Evolutionary conservation across 495 filamentous ascomycete genomes (phyloP).

Genomic region (Patellaria atrata): DNA sequence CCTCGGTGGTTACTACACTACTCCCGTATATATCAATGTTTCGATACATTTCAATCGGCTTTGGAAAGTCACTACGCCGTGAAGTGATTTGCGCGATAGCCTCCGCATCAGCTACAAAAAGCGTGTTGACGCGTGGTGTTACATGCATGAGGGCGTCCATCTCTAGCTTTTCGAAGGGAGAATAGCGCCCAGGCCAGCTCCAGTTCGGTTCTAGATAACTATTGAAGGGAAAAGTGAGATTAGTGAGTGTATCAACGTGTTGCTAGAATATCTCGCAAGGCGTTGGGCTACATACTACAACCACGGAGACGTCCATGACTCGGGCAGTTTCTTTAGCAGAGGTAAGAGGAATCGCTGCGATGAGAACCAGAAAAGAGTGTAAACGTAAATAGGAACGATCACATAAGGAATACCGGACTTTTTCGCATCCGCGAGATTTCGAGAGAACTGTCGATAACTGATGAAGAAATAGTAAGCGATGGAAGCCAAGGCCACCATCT

Average conservation of each 20-base stretch:
- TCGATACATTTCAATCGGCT: conserved; percentile 42
- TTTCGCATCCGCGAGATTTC: conserved; percentile 25
- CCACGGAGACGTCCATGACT: conserved; percentile 31
- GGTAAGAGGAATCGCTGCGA: conserved; percentile 35
- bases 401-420: conserved; percentile 27
- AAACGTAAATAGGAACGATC: conserved; percentile 20
- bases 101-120: conserved; percentile 42
- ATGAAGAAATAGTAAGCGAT: conserved; percentile 11
- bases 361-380: conserved; percentile 35
- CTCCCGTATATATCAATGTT: conserved; percentile 46
- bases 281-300: conserved; percentile 27
- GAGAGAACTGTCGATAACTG: conserved; percentile 17
- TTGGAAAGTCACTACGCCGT: conserved; percentile 51
- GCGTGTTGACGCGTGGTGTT: conserved; percentile 30
- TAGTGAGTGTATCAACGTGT: neutral
- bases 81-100: conserved; percentile 44
- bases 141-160: conserved; percentile 42
- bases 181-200: conserved; percentile 28
- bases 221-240: neutral
- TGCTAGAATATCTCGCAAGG: too few species aligned
- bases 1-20: conserved; percentile 52
- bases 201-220: conserved; percentile 28
- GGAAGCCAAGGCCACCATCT: too few species aligned
- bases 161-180: conserved; percentile 29
- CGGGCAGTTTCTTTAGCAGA: conserved; percentile 33